These are phyloP conservation scores for Puccinia novopanici DNA, from an alignment of 1,284 basidiomycete species.

Conservation along the genomic window DNA sequence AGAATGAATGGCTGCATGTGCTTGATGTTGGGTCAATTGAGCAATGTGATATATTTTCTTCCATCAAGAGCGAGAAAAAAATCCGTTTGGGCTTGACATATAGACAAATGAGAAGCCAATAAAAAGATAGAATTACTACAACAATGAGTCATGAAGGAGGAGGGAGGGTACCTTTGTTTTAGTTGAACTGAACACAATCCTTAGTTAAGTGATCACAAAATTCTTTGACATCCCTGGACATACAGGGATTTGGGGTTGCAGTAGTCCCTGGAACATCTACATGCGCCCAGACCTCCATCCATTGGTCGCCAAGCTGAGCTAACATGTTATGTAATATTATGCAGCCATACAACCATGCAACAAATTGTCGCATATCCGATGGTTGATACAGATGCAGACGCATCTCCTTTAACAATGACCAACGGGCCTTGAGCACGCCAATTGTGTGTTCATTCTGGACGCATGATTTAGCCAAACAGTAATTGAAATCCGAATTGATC, in stretches of 20 bases:
- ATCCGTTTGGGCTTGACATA: too few species aligned
- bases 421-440: constrained; percentile 21
- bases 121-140: too few species aligned
- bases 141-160: too few species aligned
- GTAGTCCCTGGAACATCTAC: too few species aligned
- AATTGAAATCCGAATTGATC: constrained; percentile 15
- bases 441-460: constrained; percentile 21
- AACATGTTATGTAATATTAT: constrained; percentile 23
- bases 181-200: constrained; percentile 11
- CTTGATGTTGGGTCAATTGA: too few species aligned
- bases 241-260: background rate
- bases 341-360: background rate
- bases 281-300: background rate
- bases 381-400: constrained; percentile 5
- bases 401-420: background rate
- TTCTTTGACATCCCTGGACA: too few species aligned
- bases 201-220: background rate
- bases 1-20: too few species aligned
- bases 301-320: background rate
- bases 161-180: background rate
- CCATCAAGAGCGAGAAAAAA: too few species aligned
- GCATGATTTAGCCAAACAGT: background rate
- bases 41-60: too few species aligned
- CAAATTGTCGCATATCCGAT: background rate
- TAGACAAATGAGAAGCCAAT: too few species aligned